phyloP scores from a whole-genome alignment of 768 basidiomycete species.

The Lactifluus pinguis region DNA sequence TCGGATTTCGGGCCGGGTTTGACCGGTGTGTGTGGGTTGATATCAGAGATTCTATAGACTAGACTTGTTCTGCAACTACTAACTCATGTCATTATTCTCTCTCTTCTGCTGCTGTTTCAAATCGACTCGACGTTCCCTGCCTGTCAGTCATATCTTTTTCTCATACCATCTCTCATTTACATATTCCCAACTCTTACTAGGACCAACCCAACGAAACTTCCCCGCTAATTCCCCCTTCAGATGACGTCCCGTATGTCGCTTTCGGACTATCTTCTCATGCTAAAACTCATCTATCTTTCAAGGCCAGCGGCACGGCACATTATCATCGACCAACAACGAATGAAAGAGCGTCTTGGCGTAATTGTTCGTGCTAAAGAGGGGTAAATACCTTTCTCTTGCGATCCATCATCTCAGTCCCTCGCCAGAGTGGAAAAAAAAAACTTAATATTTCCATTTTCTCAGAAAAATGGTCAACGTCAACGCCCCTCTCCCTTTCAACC shows the following conservation, averaged over 20 bases:
- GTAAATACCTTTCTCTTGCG: slow-evolving; percentile 27
- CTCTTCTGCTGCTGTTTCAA: slow-evolving; percentile 22
- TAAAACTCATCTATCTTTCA: neutral
- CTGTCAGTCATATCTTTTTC: neutral
- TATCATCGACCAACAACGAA: slow-evolving; percentile 37
- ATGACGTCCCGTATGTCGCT: slow-evolving; percentile 24
- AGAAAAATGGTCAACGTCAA: slow-evolving; percentile 69
- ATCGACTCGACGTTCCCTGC: neutral
- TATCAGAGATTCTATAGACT: no score
- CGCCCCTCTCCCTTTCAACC: slow-evolving; percentile 51
- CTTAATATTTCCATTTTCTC: no score
- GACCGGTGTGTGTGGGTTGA: neutral
- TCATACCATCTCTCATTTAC: no score
- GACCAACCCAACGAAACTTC: slow-evolving; percentile 26
- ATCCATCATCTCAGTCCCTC: neutral
- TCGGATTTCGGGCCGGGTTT: neutral
- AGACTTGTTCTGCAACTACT: no score
- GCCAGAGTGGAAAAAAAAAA: neutral
- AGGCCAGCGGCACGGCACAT: slow-evolving; percentile 16
- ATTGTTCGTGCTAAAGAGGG: slow-evolving; percentile 57
- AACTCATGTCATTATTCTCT: slow-evolving; percentile 21
- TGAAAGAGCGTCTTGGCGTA: slow-evolving; percentile 42
- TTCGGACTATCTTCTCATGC: no score
- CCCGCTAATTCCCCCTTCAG: slow-evolving; percentile 26
- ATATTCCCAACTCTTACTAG: neutral